Evolutionary conservation across 352 stramenopile genomes (phyloP), one percentile per base, ranked within the genome.

Genomic region (Phytophthora sp.): DNA sequence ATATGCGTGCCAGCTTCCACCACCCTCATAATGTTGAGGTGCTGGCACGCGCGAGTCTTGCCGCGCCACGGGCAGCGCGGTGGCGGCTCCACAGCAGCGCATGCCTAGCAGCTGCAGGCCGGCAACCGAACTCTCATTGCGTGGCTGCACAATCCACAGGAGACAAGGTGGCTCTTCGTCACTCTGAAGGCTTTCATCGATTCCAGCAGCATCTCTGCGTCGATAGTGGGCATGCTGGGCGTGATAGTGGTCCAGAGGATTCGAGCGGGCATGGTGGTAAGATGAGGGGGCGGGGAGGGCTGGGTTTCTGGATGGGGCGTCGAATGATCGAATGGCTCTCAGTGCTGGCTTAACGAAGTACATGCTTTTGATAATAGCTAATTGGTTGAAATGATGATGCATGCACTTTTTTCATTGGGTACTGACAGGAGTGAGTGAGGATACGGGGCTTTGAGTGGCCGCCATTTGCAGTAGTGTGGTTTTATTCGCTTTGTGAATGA

Each of bases 131-230:
- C 30, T 11, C 51, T 5, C 60, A 68, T 57, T 2, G 30, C 23
- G 51, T 68, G 44, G 33, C 13, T 63, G 20, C 42, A 61, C 7
- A 52, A n/a, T 20, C 31, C 44, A 31, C 59, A 61, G 2, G 38
- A 12, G n/a, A n/a, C n/a, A n/a, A n/a, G n/a, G n/a, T n/a, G n/a
- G n/a, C n/a, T n/a, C n/a, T n/a, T n/a, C n/a, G 23, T 27, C 16
- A 66, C 30, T 8, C 24, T 55, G 13, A 46, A 53, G 2, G 27
- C 47, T 15, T 68, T 61, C 23, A 67, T 16, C n/a, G 24, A 50
- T 33, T 67, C 50, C 2, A 67, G 23, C 3, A 54, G 41, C 46
- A 66, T 31, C 12, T 47, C 38, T 24, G 49, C 30, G 31, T 66
- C 58, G 9, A 24, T 7, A 21, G 13, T 33, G 4, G 54, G 13